phyloP scores from a whole-genome alignment of 805 yeast genomes.

The Candida nitratophila region DNA sequence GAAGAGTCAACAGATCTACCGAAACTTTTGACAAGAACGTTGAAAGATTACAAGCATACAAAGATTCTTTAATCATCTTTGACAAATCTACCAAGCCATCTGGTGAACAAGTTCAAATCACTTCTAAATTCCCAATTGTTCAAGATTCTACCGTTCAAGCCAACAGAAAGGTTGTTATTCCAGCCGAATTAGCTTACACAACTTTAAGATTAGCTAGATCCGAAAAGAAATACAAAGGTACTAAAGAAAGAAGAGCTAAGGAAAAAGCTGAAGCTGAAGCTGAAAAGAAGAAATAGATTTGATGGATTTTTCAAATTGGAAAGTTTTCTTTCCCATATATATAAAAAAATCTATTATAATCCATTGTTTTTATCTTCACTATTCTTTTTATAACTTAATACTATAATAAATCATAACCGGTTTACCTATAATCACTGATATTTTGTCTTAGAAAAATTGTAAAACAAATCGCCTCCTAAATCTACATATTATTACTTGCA shows the following conservation, averaged over 20 bases:
- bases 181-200: conserved; percentile 73
- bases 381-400: conserved; percentile 2
- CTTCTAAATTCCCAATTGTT: conserved; percentile 85
- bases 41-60: conserved; percentile 93
- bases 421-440: conserved; percentile 1
- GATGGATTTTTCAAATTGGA: no score
- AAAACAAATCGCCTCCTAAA: no score
- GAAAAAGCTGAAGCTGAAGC: conserved; percentile 99
- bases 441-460: background rate
- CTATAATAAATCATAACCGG: background rate
- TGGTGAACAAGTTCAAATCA: conserved; percentile 71
- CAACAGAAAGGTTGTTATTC: conserved; percentile 84
- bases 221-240: conserved; percentile 89
- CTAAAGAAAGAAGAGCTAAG: conserved; percentile 95
- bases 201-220: conserved; percentile 95
- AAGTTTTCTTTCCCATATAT: no score
- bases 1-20: conserved; percentile 97
- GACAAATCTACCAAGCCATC: conserved; percentile 79
- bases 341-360: no score
- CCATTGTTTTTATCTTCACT: background rate
- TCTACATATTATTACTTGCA: no score
- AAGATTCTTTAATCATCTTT: conserved; percentile 91
- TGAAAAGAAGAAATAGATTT: conserved; percentile 92
- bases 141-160: conserved; percentile 66
- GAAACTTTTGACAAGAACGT: conserved; percentile 94